These are phyloP conservation scores for Mycosphaerella arachidis DNA, from an alignment of 2,329 filamentous ascomycete genomes.

Conservation along the genomic window DNA sequence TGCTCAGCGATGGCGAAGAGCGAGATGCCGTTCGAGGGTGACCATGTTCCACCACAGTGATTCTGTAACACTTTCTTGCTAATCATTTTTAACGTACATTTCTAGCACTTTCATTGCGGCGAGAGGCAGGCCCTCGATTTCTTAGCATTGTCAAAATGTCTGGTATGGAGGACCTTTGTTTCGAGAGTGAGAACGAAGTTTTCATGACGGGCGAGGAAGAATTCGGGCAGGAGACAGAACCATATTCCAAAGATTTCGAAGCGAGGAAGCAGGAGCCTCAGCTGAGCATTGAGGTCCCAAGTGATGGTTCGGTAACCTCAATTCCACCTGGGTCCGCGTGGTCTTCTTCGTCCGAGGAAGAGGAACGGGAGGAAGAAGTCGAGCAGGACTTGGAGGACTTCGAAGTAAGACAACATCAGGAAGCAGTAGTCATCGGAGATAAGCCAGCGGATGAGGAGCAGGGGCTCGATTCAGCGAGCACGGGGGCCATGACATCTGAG, in stretches of 20 bases:
- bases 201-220: background rate
- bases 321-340: background rate
- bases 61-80: background rate
- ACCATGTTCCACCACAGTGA: background rate
- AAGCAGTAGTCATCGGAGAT: background rate
- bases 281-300: background rate
- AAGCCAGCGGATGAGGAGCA: background rate
- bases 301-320: background rate
- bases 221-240: background rate
- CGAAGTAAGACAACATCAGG: background rate
- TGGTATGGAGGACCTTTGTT: background rate
- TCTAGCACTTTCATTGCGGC: background rate
- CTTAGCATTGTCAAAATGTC: background rate
- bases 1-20: background rate
- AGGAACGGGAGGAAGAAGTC: background rate
- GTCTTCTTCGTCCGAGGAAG: background rate
- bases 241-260: background rate
- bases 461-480: background rate
- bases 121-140: constrained; percentile 4
- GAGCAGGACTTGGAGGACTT: background rate
- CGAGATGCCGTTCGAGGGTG: background rate
- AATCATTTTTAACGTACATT: background rate
- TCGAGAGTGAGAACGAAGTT: background rate
- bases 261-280: background rate
- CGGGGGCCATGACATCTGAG: background rate